Evolutionary conservation across 306 rosid genomes (phyloP).

Genomic region (Cyamopsis tetragonoloba): DNA sequence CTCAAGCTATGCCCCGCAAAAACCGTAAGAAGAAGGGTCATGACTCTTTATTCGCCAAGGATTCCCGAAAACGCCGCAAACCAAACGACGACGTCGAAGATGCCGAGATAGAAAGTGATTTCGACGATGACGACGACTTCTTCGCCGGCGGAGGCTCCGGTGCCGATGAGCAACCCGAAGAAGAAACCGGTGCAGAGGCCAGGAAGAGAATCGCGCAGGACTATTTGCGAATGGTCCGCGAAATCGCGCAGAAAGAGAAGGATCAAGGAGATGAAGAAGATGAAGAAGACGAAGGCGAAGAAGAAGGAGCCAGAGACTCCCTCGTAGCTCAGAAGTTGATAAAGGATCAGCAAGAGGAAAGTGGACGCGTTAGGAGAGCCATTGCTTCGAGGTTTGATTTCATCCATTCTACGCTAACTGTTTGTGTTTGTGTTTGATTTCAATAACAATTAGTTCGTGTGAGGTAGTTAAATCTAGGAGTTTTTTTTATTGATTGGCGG

Average conservation of each 20-base stretch:
- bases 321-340: constrained; percentile 60
- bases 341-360: constrained; percentile 81
- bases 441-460: too few relatives aligned
- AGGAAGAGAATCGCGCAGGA: constrained; percentile 64
- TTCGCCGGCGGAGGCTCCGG: constrained; percentile 16
- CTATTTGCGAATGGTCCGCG: constrained; percentile 38
- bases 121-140: constrained; percentile 44
- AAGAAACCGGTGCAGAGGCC: constrained; percentile 66
- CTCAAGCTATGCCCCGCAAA: constrained; percentile 35
- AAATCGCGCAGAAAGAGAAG: constrained; percentile 44
- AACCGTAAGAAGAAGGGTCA: constrained; percentile 40
- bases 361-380: constrained; percentile 68
- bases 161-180: constrained; percentile 13
- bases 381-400: constrained; percentile 62
- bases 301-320: constrained; percentile 62
- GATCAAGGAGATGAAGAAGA: constrained; percentile 33
- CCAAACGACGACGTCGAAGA: constrained; percentile 28
- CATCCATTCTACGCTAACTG: not conserved
- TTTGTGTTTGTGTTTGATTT: not conserved
- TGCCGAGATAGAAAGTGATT: constrained; percentile 64
- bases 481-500: not conserved
- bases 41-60: constrained; percentile 61
- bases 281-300: constrained; percentile 30
- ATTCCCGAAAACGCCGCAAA: constrained; percentile 56
- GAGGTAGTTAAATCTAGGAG: not conserved